These are phyloP conservation scores for Dioszegia aurantiaca DNA, from an alignment of 768 basidiomycete genomes.

Conservation along the genomic window DNA sequence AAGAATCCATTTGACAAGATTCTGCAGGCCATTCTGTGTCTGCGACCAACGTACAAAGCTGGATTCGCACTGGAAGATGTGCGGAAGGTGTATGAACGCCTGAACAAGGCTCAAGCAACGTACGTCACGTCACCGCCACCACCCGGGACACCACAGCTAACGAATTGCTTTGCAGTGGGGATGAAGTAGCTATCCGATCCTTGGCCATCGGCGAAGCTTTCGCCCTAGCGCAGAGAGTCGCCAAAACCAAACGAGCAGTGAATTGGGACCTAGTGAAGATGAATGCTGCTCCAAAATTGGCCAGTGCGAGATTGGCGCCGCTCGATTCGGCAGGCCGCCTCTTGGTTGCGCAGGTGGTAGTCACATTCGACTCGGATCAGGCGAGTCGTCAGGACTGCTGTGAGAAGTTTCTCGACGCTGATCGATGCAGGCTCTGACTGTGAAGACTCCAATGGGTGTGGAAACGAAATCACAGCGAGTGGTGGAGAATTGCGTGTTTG, in stretches of 20 bases:
- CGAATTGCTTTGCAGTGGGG: no score
- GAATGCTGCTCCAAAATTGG: constrained; percentile 13
- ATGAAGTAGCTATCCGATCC: constrained; percentile 6
- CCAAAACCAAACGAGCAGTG: constrained; percentile 4
- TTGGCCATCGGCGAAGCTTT: constrained; percentile 14
- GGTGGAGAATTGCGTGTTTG: constrained; percentile 20
- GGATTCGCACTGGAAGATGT: constrained; percentile 10
- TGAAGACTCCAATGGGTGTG: background rate
- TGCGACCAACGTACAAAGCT: constrained; percentile 11
- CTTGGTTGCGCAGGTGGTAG: constrained; percentile 16
- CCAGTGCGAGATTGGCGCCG: constrained; percentile 11
- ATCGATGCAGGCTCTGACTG: constrained; percentile 17
- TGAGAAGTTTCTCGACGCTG: background rate
- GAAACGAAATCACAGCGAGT: constrained; percentile 16
- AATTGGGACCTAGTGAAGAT: constrained; percentile 15
- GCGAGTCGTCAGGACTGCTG: constrained; percentile 5
- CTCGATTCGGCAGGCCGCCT: constrained; percentile 11
- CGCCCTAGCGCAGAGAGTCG: constrained; percentile 7
- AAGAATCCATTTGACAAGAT: background rate
- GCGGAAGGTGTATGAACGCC: constrained; percentile 7
- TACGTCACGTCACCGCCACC: constrained; percentile 11
- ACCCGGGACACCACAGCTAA: no score
- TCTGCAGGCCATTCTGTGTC: constrained; percentile 1
- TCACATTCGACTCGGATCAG: constrained; percentile 22
- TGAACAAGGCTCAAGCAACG: constrained; percentile 21